Conservation (phyloP, 805 yeast genomes). For the Wickerhamiella slavikovae region DNA sequence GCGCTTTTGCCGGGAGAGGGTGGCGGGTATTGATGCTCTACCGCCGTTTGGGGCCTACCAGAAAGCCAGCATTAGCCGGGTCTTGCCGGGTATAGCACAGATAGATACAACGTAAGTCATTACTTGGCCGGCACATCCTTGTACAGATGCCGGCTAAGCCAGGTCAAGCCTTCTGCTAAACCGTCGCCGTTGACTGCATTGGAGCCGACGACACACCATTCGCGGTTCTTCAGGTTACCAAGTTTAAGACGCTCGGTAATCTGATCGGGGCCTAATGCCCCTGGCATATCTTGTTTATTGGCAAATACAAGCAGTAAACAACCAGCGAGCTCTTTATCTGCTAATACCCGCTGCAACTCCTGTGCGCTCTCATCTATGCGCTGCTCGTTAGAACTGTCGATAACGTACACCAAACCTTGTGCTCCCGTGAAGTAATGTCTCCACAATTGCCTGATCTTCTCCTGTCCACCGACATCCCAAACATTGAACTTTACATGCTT, state of each 20-base stretch:
- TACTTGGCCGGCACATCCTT: no score
- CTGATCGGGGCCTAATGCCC: conserved; percentile 59
- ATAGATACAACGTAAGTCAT: no score
- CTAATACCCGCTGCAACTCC: conserved; percentile 57
- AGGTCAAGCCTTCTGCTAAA: conserved; percentile 64
- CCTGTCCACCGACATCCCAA: conserved; percentile 96
- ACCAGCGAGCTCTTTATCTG: conserved; percentile 65
- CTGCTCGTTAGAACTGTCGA: conserved; percentile 56
- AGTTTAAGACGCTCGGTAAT: conserved; percentile 53
- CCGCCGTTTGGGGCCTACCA: conserved; percentile 3
- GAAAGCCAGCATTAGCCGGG: no score
- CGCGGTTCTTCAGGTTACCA: conserved; percentile 40
- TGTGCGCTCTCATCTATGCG: conserved; percentile 60
- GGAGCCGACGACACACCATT: conserved; percentile 84
- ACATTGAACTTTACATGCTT: conserved; percentile 68
- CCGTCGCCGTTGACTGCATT: conserved; percentile 85
- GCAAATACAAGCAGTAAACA: conserved; percentile 72
- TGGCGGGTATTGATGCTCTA: conserved; percentile 11
- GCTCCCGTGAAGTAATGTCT: conserved; percentile 90
- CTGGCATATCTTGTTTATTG: conserved; percentile 63
- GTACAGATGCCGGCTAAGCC: conserved; percentile 66
- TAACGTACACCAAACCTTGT: conserved; percentile 75
- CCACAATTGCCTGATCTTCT: conserved; percentile 80
- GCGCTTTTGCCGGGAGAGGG: conserved; percentile 13
- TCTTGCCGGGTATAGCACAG: no score